Percentiles rank a stretch among this genome's conserved stretches.
These are phyloP conservation scores for Cyclocybe cylindracea DNA, from an alignment of 768 basidiomycete species.

Conservation along the genomic window DNA sequence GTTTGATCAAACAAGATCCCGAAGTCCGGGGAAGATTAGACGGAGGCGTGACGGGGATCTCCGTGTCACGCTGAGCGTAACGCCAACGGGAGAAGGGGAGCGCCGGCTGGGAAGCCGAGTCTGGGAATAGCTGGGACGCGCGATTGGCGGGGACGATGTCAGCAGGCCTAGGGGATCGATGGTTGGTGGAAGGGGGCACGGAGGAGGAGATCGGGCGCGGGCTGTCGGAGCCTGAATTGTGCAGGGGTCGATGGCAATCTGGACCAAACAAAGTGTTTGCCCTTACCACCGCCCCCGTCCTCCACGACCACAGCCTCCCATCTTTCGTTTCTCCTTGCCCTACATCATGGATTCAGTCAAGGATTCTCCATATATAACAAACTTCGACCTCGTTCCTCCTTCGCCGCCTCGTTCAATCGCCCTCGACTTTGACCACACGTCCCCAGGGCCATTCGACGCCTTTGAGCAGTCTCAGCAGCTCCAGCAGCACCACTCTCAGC, in stretches of 20 bases:
- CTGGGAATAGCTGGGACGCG: too few relatives aligned
- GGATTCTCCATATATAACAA: constrained; percentile 27
- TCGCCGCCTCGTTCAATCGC: constrained; percentile 19
- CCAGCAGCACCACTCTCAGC: constrained; percentile 11
- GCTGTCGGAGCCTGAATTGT: neutral
- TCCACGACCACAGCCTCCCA: neutral
- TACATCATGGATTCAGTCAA: constrained; percentile 7
- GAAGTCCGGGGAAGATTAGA: too few relatives aligned
- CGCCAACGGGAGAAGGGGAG: too few relatives aligned
- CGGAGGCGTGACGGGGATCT: too few relatives aligned
- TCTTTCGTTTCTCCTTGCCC: neutral
- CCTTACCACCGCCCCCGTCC: neutral
- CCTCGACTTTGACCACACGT: constrained; percentile 21
- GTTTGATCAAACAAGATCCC: too few relatives aligned
- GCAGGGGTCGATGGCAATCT: neutral
- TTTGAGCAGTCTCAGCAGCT: neutral
- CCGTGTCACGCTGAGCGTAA: too few relatives aligned
- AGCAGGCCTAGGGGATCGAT: neutral
- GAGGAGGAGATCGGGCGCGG: neutral
- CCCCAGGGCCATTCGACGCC: constrained; percentile 2
- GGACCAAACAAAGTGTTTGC: neutral
- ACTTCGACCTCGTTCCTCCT: constrained; percentile 21
- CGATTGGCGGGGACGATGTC: too few relatives aligned
- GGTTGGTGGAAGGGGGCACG: neutral
- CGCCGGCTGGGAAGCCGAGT: too few relatives aligned